Percentiles rank a stretch among this genome's conserved stretches.
Evolutionary conservation across 78 protist species (phyloP).

Genomic region (Emiliania huxleyi): DNA sequence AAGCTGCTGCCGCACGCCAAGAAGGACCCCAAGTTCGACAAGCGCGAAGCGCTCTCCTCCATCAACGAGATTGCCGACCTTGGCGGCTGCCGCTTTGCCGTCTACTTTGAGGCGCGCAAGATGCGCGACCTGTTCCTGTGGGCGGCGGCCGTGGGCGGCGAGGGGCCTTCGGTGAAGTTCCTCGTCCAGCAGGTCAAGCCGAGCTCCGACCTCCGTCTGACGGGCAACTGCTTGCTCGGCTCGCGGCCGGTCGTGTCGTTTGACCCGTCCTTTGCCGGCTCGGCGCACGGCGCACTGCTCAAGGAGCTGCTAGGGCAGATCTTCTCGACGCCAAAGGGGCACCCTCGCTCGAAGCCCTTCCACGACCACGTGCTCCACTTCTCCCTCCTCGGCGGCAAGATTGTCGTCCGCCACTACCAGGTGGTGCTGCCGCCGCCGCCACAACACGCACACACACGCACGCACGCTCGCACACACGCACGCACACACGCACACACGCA

Average conservation of each 20-base stretch:
- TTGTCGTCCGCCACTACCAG: conserved; percentile 93
- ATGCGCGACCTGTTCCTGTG: conserved; percentile 57
- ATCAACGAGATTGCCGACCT: conserved; percentile 81
- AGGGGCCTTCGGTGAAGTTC: conserved; percentile 90
- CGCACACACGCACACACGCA: no score
- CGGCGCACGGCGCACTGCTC: conserved; percentile 64
- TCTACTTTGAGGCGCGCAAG: conserved; percentile 73
- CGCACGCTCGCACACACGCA: no score
- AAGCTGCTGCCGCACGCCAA: conserved; percentile 84
- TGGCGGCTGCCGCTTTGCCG: conserved; percentile 59
- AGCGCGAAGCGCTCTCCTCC: conserved; percentile 39
- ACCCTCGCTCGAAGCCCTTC: conserved; percentile 90
- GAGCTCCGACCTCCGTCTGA: conserved; percentile 81
- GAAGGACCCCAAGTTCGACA: conserved; percentile 65
- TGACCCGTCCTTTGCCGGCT: conserved; percentile 55
- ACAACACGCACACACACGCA: no score
- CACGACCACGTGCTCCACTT: conserved; percentile 90
- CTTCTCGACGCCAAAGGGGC: conserved; percentile 84
- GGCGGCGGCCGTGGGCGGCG: conserved; percentile 40
- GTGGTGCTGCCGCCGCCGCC: no score
- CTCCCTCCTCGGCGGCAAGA: conserved; percentile 63
- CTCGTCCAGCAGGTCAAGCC: conserved; percentile 69
- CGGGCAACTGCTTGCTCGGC: conserved; percentile 95
- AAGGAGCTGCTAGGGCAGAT: conserved; percentile 64
- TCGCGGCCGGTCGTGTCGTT: conserved; percentile 73